phyloP scores from a whole-genome alignment of 192 early-diverging fungal genomes.

The Coemansia sp. region DNA sequence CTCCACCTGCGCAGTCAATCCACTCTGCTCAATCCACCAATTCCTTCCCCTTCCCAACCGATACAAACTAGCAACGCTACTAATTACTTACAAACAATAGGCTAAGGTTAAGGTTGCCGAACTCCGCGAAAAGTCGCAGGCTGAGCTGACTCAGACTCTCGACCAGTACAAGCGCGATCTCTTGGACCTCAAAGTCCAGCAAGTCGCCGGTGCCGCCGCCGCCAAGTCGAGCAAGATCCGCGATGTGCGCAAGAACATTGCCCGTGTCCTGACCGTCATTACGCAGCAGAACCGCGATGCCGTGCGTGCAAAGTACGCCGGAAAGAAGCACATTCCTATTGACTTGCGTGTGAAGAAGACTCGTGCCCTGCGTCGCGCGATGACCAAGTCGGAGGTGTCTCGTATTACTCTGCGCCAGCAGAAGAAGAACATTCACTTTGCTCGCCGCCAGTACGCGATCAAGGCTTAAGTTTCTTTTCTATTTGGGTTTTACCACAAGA shows the following conservation, averaged over 20 bases:
- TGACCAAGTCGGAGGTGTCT: conserved; percentile 79
- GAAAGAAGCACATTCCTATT: conserved; percentile 93
- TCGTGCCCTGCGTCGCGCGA: conserved; percentile 93
- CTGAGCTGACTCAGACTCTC: conserved; percentile 86
- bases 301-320: conserved; percentile 86
- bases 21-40: background rate
- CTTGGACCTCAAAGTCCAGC: conserved; percentile 88
- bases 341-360: conserved; percentile 99
- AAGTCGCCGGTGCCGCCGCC: conserved; percentile 75
- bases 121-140: conserved; percentile 92
- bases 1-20: too few relatives aligned
- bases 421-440: conserved; percentile 90
- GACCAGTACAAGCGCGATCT: conserved; percentile 96
- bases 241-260: conserved; percentile 90
- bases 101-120: conserved; percentile 89
- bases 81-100: conserved; percentile 40
- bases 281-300: conserved; percentile 88
- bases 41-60: background rate
- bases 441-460: conserved; percentile 87
- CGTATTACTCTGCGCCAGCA: conserved; percentile 84
- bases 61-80: background rate
- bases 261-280: conserved; percentile 93
- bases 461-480: conserved; percentile 64
- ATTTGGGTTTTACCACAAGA: background rate
- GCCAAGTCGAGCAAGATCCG: conserved; percentile 68